These are phyloP conservation scores for Penicillium alfredii DNA, from an alignment of 495 filamentous ascomycete species.

Conservation along the genomic window DNA sequence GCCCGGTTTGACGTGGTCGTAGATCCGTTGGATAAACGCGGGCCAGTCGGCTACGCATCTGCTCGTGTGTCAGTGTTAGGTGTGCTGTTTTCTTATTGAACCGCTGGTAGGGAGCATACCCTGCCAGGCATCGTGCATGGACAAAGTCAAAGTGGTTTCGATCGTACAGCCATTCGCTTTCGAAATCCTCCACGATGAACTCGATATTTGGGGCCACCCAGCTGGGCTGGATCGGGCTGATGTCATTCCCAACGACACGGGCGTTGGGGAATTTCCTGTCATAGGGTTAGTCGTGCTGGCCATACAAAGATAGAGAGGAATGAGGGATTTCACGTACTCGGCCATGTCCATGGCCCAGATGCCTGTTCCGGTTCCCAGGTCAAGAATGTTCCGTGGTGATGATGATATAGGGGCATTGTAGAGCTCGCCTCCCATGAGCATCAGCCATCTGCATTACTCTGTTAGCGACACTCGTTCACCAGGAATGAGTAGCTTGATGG, in stretches of 20 bases:
- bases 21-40: slow-evolving; percentile 26
- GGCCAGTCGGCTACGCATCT: slow-evolving; percentile 45
- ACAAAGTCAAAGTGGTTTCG: slow-evolving; percentile 23
- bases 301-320: too few relatives aligned
- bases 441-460: too few relatives aligned
- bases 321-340: too few relatives aligned
- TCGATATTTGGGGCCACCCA: slow-evolving; percentile 31
- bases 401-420: too few relatives aligned
- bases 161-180: slow-evolving; percentile 23
- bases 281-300: neutral
- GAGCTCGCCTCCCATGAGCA: too few relatives aligned
- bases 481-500: too few relatives aligned
- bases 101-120: too few relatives aligned
- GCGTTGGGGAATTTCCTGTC: slow-evolving; percentile 19
- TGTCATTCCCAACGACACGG: slow-evolving; percentile 36
- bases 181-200: slow-evolving; percentile 31
- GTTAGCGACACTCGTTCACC: too few relatives aligned
- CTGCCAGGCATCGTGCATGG: slow-evolving; percentile 15
- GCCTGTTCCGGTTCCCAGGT: too few relatives aligned
- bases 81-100: too few relatives aligned
- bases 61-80: slow-evolving; percentile 8
- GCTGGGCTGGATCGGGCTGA: slow-evolving; percentile 45
- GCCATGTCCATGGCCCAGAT: too few relatives aligned
- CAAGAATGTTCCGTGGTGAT: too few relatives aligned
- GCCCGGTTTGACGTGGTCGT: slow-evolving; percentile 45